Evolutionary conservation across 2,329 filamentous ascomycete species (phyloP).

Genomic region (Exophiala dermatitidis): DNA sequence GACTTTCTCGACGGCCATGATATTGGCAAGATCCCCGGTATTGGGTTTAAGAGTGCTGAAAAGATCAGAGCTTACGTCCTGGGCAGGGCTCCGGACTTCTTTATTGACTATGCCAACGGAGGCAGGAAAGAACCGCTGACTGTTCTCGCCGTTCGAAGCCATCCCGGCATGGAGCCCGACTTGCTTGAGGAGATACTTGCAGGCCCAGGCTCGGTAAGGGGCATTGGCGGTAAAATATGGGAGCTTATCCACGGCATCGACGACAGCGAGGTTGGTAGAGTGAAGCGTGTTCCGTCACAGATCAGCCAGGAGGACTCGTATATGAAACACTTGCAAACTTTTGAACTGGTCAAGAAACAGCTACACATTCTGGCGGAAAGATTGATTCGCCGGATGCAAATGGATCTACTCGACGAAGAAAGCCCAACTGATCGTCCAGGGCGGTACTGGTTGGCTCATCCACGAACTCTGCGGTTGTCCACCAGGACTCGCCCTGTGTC

Average conservation of each 20-base stretch:
- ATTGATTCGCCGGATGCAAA: slow-evolving; percentile 68
- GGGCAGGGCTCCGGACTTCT: slow-evolving; percentile 39
- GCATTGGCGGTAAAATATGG: slow-evolving; percentile 69
- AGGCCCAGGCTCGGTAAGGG: slow-evolving; percentile 62
- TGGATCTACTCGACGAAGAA: slow-evolving; percentile 59
- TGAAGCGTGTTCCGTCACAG: slow-evolving; percentile 67
- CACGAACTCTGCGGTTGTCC: slow-evolving; percentile 72
- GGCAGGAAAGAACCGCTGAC: slow-evolving; percentile 52
- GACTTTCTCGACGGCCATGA: slow-evolving; percentile 68
- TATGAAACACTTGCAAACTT: slow-evolving; percentile 54
- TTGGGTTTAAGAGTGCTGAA: slow-evolving; percentile 72
- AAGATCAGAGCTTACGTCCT: slow-evolving; percentile 58
- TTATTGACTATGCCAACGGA: slow-evolving; percentile 43
- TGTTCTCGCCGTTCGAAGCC: slow-evolving; percentile 57
- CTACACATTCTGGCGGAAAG: slow-evolving; percentile 61
- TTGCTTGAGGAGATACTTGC: slow-evolving; percentile 62
- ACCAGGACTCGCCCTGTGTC: slow-evolving; percentile 57
- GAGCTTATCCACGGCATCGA: slow-evolving; percentile 74
- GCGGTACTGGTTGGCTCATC: slow-evolving; percentile 65
- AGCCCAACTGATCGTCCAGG: slow-evolving; percentile 23
- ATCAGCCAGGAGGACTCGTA: slow-evolving; percentile 96
- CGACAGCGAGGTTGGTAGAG: slow-evolving; percentile 62
- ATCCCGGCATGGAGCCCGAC: slow-evolving; percentile 56
- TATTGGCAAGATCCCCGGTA: slow-evolving; percentile 74
- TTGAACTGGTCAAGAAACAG: slow-evolving; percentile 59